Evolutionary conservation across 768 basidiomycete genomes (phyloP), one percentile per base, ranked within the genome.

Genomic region (Postia placenta): DNA sequence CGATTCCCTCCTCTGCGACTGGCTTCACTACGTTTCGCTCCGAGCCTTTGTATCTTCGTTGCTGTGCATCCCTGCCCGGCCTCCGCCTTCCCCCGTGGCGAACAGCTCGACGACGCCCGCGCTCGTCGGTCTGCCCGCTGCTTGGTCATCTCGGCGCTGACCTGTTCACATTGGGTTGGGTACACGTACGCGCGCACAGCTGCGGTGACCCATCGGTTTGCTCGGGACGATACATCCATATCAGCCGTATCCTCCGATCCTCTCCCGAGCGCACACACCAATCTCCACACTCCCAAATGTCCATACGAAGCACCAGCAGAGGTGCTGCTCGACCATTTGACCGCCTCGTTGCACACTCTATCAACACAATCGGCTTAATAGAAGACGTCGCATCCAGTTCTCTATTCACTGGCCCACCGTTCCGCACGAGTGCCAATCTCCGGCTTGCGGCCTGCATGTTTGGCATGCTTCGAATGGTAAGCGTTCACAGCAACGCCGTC

Each of bases 331-430:
- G 17, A n/a, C 38, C 45, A 45, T 3, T 45, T 45, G 45, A 45
- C 45, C 45, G n/a, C 45, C 45, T 45, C 45, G 45, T 45, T 45
- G 45, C 33, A n/a, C 27, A 35, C 45, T 28, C 45, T 35, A 33
- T 17, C 45, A 35, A 45, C 25, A 35, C 45, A 42, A 45, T 45
- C 43, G 43, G 43, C 27, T 45, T 24, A 45, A 45, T 45, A 28
- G 45, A 45, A 45, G 45, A 20, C 45, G 12, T 22, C n/a, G n/a
- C 28, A 12, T 17, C 6, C 14, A 22, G 11, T 27, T 15, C 11
- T 28, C 45, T 17, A 45, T 45, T 26, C 5, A 45, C 14, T 45
- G 11, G 6, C 15, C 17, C 45, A 45, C 17, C 28, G 20, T 26
- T 20, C 19, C 45, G 45, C 33, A 45, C 14, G 19, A 35, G 19